Percentiles rank a stretch among this genome's conserved stretches.
Conservation (phyloP, 2,329 filamentous ascomycete genomes). For the Aspergillus calidoustus region DNA sequence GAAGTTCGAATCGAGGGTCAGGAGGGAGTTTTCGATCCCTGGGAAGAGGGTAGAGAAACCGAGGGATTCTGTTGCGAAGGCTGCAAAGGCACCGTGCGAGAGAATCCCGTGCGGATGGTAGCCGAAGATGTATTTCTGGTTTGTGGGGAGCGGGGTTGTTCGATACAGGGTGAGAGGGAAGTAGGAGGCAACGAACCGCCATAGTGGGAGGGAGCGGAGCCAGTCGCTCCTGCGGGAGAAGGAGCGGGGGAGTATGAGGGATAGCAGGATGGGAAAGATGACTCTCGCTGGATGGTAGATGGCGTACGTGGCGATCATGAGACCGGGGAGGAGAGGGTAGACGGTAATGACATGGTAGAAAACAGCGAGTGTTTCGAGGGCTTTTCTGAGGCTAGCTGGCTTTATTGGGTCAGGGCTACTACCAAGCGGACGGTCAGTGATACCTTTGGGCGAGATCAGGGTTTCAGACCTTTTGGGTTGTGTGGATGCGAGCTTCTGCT, state of each 20-base stretch:
- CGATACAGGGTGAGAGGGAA: constrained; percentile 81
- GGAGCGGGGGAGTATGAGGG: constrained; percentile 43
- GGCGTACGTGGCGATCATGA: constrained; percentile 29
- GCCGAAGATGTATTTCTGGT: constrained; percentile 82
- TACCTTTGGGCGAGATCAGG: background rate
- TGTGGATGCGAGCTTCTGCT: background rate
- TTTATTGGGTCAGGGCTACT: background rate
- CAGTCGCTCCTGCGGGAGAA: constrained; percentile 53
- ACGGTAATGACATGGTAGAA: constrained; percentile 1
- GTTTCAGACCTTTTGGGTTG: background rate
- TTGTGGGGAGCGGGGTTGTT: constrained; percentile 71
- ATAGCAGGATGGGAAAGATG: constrained; percentile 68
- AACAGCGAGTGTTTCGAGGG: background rate
- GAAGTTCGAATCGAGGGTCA: constrained; percentile 87
- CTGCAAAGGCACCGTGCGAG: constrained; percentile 30
- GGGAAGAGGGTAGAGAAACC: constrained; percentile 80
- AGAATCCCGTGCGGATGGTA: constrained; percentile 60
- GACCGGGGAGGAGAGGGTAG: background rate
- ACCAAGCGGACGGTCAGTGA: background rate
- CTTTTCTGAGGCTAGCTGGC: background rate
- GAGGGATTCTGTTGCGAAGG: constrained; percentile 79
- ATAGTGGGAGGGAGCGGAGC: constrained; percentile 68
- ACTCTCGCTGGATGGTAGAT: background rate
- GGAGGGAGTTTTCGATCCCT: constrained; percentile 80
- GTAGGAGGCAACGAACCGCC: constrained; percentile 81